phyloP scores from a whole-genome alignment of 148 eudicot genomes.

The Chenopodium album region DNA sequence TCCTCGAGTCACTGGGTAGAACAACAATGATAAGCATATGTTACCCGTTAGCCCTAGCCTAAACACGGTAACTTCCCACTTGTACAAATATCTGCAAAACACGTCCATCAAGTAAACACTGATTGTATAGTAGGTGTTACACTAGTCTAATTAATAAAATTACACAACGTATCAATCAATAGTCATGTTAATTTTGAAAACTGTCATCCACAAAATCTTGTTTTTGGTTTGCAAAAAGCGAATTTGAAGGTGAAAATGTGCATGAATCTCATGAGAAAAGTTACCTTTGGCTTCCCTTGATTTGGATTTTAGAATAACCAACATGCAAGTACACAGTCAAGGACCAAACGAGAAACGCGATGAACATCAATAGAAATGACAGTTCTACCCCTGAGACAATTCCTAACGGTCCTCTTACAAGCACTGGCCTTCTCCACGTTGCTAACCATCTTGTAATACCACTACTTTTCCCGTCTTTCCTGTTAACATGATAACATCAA shows the following conservation, averaged over 20 bases:
- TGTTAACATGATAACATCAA: neutral
- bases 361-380: constrained; percentile 60
- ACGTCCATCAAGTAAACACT: neutral
- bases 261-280: too few species aligned
- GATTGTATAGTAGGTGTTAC: too few species aligned
- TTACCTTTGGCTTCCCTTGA: constrained; percentile 1
- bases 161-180: too few species aligned
- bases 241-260: too few species aligned
- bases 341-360: constrained; percentile 71
- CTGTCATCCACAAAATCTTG: neutral
- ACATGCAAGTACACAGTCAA: constrained; percentile 43
- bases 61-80: constrained; percentile 51
- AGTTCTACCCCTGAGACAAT: constrained; percentile 68
- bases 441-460: constrained; percentile 13
- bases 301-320: constrained; percentile 38
- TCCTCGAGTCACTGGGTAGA: constrained; percentile 76
- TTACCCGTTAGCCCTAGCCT: constrained; percentile 66
- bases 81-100: constrained; percentile 57
- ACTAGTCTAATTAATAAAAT: too few species aligned
- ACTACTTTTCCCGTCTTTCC: constrained; percentile 24
- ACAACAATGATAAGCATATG: constrained; percentile 56
- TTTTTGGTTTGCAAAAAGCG: too few species aligned
- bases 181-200: neutral
- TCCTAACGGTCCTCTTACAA: constrained; percentile 65
- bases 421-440: constrained; percentile 54